Evolutionary conservation across 2,329 filamentous ascomycete genomes (phyloP), one percentile per base, ranked within the genome.

Genomic region (Lasiodiplodia theobromae): DNA sequence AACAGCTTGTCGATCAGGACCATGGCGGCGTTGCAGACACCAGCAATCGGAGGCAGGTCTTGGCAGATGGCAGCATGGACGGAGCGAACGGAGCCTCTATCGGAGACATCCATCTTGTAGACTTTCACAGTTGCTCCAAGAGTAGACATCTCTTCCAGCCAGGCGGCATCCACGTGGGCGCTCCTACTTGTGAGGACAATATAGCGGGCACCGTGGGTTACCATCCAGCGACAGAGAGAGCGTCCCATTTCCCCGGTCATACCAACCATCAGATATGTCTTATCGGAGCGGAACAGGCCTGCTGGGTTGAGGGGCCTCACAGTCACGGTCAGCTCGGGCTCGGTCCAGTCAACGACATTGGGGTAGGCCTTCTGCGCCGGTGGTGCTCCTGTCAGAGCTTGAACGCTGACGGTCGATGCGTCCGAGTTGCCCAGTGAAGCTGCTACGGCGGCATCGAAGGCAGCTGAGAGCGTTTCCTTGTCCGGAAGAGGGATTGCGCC

Each of bases 121-220:
- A 63, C 23, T 11, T 56, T 44, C 2, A 73, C 31, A 38, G 14
- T 4, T 16, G 70, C 71, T 2, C 67, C 70, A 7, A 21, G 4
- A 44, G 18, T 66, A 4, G 11, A 16, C 25, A 77, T 65, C 14
- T 60, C 51, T 16, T 74, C 68, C 12, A 80, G 38, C 74, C 74
- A 80, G 2, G 40, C 60, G 4, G 71, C 56, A 7, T 80, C 73
- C 2, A 82, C 68, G 2, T 77, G 72, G 4, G 81, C 79, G 12
- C 75, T 76, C 1, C 83, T 78, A 52, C 80, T 83, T 0, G 80
- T 78, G 1, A 86, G 21, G 6, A 71, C 71, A 25, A 77, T 40
- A 28, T 73, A n/a, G 12, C 65, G 53, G 7, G 75, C 76, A 0
- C 74, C 74, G 14, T 71, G 67, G 0, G n/a, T 10, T 2, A 74